These are phyloP conservation scores for Marasmius fiardii DNA, from an alignment of 1,284 basidiomycete genomes.

Conservation along the genomic window DNA sequence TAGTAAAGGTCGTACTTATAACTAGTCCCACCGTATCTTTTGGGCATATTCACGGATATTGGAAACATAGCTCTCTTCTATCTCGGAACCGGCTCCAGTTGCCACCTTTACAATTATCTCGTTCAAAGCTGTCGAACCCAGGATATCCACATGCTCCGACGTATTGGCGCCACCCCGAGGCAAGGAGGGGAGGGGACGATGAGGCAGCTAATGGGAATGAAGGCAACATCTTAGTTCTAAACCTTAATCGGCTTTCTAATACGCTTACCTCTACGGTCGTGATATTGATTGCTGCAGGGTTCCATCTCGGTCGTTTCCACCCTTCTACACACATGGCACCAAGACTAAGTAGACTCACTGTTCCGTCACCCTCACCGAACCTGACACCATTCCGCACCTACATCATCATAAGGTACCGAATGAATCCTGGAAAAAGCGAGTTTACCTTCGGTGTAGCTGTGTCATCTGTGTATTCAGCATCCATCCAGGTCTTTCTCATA, in stretches of 20 bases:
- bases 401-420: not conserved
- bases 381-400: constrained; percentile 81
- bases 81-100: constrained; percentile 70
- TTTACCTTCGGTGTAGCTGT: constrained; percentile 56
- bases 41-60: constrained; percentile 76
- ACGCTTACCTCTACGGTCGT: constrained; percentile 78
- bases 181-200: constrained; percentile 73
- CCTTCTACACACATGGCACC: constrained; percentile 96
- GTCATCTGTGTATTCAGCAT: constrained; percentile 75
- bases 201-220: constrained; percentile 60
- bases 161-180: constrained; percentile 91
- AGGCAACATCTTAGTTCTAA: not conserved
- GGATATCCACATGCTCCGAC: constrained; percentile 90
- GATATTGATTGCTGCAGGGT: constrained; percentile 86
- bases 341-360: constrained; percentile 85
- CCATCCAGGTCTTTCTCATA: constrained; percentile 75
- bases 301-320: constrained; percentile 91
- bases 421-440: constrained; percentile 7
- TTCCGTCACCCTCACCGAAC: constrained; percentile 95
- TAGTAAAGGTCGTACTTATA: constrained; percentile 12
- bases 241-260: constrained; percentile 7
- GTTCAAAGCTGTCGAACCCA: constrained; percentile 86
- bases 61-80: constrained; percentile 75
- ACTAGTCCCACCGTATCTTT: constrained; percentile 82
- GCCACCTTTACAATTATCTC: constrained; percentile 90